phyloP scores from a whole-genome alignment of 2,329 filamentous ascomycete genomes.

The Cladosporium oxysporum region DNA sequence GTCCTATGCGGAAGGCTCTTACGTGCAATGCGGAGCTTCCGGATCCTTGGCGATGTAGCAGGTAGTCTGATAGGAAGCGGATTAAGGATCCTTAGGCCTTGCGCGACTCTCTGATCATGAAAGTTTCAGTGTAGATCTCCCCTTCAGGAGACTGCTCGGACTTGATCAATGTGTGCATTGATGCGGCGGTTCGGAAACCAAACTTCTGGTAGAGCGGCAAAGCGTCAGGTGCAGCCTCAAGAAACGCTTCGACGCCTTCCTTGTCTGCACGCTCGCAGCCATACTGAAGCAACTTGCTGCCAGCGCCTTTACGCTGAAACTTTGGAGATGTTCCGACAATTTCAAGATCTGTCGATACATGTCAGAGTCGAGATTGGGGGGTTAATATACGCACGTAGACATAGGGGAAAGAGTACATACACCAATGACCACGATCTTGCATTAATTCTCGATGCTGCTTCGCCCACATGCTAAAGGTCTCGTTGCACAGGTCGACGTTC shows the following conservation, averaged over 20 bases:
- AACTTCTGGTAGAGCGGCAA: slow-evolving; percentile 42
- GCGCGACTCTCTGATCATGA: neutral
- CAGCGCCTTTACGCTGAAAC: slow-evolving; percentile 43
- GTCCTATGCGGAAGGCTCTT: neutral
- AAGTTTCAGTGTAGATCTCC: slow-evolving; percentile 10
- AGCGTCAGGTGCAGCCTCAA: slow-evolving; percentile 41
- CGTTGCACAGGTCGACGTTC: slow-evolving; percentile 27
- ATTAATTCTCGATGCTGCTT: slow-evolving; percentile 28
- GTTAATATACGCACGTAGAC: neutral
- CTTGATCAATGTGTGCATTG: slow-evolving; percentile 31
- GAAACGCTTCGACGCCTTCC: slow-evolving; percentile 38
- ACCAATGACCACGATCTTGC: slow-evolving; percentile 33
- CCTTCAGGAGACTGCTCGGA: slow-evolving; percentile 25
- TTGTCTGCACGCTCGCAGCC: slow-evolving; percentile 42
- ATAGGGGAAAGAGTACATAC: slow-evolving; percentile 24
- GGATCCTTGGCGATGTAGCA: neutral
- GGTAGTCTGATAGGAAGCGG: neutral
- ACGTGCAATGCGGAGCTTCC: neutral
- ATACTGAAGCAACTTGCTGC: slow-evolving; percentile 39
- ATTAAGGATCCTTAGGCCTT: neutral
- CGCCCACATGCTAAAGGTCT: slow-evolving; percentile 34
- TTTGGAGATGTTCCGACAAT: slow-evolving; percentile 40
- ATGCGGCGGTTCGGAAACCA: slow-evolving; percentile 34
- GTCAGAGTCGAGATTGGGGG: neutral
- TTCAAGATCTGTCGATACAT: slow-evolving; percentile 30